These are phyloP conservation scores for Scenedesmus sp. DNA, from an alignment of 163 green algal genomes.

Conservation along the genomic window DNA sequence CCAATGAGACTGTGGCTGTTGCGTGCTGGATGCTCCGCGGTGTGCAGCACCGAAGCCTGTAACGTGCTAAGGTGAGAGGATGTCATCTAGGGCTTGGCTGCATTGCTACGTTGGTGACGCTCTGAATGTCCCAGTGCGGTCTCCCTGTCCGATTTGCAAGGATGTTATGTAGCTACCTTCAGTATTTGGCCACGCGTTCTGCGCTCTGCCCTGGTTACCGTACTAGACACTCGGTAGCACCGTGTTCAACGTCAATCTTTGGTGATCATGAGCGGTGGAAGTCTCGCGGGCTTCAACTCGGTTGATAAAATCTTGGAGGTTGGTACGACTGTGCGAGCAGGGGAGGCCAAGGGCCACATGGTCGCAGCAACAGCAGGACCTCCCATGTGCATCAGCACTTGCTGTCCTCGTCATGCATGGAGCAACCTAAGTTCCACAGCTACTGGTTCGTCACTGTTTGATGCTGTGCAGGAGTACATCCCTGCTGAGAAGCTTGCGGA, in stretches of 20 bases:
- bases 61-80: not conserved
- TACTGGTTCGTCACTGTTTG: not conserved
- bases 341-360: not conserved
- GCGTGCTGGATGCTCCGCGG: not conserved
- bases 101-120: not conserved
- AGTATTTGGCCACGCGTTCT: not conserved
- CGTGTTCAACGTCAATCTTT: not conserved
- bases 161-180: not conserved
- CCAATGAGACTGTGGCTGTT: not conserved
- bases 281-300: conserved; percentile 73
- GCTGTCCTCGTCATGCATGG: not conserved
- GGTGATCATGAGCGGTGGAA: conserved; percentile 50
- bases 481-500: conserved; percentile 77
- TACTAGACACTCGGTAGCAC: not conserved
- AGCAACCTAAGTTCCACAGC: not conserved
- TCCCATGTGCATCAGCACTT: not conserved
- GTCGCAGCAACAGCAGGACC: not conserved
- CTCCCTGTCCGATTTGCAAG: not conserved
- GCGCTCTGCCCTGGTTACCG: not conserved
- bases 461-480: conserved; percentile 50
- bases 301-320: conserved; percentile 82
- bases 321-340: not conserved
- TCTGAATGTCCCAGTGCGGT: not conserved
- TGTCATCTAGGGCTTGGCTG: conserved; percentile 16
- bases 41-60: not conserved